Conservation (phyloP, 257 asterid genomes). For the Schizonepeta tenuifolia region DNA sequence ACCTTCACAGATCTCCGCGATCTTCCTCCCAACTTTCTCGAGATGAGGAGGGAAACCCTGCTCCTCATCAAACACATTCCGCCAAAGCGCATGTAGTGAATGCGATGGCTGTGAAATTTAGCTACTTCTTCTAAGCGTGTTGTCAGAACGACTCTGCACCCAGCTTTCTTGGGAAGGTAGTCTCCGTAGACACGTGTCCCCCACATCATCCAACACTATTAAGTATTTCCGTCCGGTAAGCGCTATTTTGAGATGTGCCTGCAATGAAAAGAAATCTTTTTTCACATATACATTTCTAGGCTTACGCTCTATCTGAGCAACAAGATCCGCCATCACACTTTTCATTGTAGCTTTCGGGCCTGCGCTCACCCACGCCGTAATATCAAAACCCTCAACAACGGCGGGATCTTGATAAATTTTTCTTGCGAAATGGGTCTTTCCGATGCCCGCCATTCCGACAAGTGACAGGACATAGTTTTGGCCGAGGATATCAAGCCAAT, state of each 20-base stretch:
- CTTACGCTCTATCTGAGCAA: background rate
- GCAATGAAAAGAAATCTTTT: background rate
- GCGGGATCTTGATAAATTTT: background rate
- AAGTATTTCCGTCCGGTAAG: background rate
- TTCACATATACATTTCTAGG: background rate
- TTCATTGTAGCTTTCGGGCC: background rate
- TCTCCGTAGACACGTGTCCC: background rate
- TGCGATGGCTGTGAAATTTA: background rate
- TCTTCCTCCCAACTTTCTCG: constrained; percentile 6
- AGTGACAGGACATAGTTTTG: background rate
- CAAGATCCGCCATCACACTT: background rate
- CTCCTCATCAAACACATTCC: constrained; percentile 3
- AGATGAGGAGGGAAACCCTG: constrained; percentile 2
- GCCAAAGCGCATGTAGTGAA: background rate
- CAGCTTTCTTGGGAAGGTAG: background rate
- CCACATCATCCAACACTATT: background rate
- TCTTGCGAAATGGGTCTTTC: background rate
- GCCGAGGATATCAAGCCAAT: too few relatives aligned
- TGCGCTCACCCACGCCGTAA: background rate
- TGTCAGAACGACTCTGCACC: background rate
- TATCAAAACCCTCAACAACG: background rate
- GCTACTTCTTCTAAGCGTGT: background rate
- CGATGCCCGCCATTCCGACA: constrained; percentile 10
- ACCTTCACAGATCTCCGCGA: constrained; percentile 30
- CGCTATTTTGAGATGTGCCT: too few relatives aligned